Evolutionary conservation across 129 eudicot genomes (phyloP).

Genomic region (Logfia minima): DNA sequence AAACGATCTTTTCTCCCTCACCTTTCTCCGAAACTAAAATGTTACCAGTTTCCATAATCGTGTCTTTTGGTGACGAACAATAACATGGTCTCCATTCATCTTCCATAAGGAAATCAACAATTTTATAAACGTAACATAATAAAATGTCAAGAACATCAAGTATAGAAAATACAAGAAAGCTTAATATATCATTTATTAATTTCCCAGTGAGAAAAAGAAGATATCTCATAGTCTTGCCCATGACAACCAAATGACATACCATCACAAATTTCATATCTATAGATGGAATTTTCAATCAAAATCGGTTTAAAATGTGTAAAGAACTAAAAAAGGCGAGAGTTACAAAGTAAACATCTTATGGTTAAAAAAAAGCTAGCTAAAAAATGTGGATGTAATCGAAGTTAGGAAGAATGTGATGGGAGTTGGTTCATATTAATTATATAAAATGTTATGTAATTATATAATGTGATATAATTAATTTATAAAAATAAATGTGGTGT

Average conservation of each 20-base stretch:
- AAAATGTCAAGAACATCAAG: slow-evolving; percentile 66
- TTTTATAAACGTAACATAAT: slow-evolving; percentile 60
- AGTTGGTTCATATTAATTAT: too few species aligned
- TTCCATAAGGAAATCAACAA: slow-evolving; percentile 63
- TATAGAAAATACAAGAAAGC: slow-evolving; percentile 61
- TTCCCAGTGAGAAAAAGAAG: slow-evolving; percentile 39
- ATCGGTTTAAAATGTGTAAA: neutral
- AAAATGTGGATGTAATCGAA: slow-evolving; percentile 24
- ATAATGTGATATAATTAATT: neutral
- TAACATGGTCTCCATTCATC: slow-evolving; percentile 93
- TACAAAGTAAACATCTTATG: slow-evolving; percentile 10
- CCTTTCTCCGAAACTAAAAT: slow-evolving; percentile 76
- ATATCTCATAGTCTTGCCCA: slow-evolving; percentile 23
- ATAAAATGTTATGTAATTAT: neutral
- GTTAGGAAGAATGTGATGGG: slow-evolving; percentile 9
- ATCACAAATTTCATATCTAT: neutral
- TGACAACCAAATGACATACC: neutral
- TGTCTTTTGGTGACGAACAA: slow-evolving; percentile 60
- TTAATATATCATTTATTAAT: slow-evolving; percentile 47
- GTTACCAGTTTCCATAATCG: slow-evolving; percentile 50
- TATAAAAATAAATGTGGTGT: too few species aligned
- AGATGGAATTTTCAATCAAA: neutral
- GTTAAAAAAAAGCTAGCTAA: neutral
- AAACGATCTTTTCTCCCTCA: slow-evolving; percentile 58
- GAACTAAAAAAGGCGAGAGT: neutral